Evolutionary conservation across 1,284 basidiomycete species (phyloP).

Genomic region (Caloboletus firmus): DNA sequence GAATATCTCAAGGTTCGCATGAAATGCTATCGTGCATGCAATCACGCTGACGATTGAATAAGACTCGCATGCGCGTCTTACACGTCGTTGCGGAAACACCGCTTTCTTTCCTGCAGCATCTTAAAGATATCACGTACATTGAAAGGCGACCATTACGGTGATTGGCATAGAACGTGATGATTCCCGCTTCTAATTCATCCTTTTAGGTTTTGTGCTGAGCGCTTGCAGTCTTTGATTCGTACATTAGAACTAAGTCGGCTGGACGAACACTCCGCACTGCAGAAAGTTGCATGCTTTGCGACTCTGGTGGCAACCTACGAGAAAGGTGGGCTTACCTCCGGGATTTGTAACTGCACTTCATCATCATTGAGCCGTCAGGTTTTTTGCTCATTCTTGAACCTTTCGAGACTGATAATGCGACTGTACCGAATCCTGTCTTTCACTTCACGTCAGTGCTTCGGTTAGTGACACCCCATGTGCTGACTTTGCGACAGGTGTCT

Average conservation of each 20-base stretch:
- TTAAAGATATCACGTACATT: constrained; percentile 99
- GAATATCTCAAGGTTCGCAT: constrained; percentile 90
- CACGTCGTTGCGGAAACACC: constrained; percentile 99
- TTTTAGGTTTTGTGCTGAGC: constrained; percentile 91
- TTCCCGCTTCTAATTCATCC: constrained; percentile 2
- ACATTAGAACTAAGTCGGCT: constrained; percentile 89
- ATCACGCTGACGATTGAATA: constrained; percentile 15
- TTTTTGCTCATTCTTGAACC: constrained; percentile 98
- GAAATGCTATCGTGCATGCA: not conserved
- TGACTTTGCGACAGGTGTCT: constrained; percentile 67
- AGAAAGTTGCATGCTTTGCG: constrained; percentile 96
- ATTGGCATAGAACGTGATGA: constrained; percentile 19
- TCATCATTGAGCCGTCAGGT: constrained; percentile 47
- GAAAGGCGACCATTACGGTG: constrained; percentile 93
- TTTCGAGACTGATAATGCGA: constrained; percentile 98
- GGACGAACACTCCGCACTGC: constrained; percentile 89
- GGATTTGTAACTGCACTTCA: constrained; percentile 1
- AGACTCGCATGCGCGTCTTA: constrained; percentile 98
- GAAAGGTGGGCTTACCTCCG: constrained; percentile 60
- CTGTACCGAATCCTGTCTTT: constrained; percentile 98
- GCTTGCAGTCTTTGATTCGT: constrained; percentile 90
- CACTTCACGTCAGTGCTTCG: constrained; percentile 81
- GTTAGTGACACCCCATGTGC: not conserved
- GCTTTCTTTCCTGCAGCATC: constrained; percentile 95
- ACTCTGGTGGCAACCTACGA: constrained; percentile 98